phyloP scores from a whole-genome alignment of 352 stramenopile genomes.

The Phytopythium boreale region DNA sequence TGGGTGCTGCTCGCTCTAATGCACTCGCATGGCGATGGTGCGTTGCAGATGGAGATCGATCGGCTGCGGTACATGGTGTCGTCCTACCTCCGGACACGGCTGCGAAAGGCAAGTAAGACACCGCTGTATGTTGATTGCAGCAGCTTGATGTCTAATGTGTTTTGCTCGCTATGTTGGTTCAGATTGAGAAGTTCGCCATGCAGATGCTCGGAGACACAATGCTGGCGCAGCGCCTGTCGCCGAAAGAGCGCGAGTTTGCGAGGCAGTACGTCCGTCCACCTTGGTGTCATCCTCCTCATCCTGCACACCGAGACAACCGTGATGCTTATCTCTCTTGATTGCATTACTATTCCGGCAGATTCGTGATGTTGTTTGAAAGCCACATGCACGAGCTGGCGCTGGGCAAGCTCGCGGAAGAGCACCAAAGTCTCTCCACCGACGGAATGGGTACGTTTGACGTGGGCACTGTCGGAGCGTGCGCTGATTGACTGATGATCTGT shows the following conservation, averaged over 20 bases:
- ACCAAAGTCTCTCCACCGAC: conserved; percentile 48
- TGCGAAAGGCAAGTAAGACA: conserved; percentile 47
- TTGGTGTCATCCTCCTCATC: not conserved
- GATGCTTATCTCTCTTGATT: not conserved
- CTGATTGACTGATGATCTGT: conserved; percentile 1
- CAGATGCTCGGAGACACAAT: conserved; percentile 50
- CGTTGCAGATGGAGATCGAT: conserved; percentile 80
- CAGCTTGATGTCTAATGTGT: not conserved
- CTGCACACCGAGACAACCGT: not conserved
- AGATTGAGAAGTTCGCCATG: conserved; percentile 78
- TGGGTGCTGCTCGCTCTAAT: not conserved
- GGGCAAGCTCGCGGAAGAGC: conserved; percentile 60
- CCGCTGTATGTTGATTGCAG: not conserved
- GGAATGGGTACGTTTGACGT: conserved; percentile 51
- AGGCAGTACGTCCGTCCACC: conserved; percentile 48
- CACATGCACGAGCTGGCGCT: conserved; percentile 71
- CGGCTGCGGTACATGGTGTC: conserved; percentile 81
- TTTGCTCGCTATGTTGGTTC: not conserved
- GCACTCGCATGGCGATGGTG: not conserved
- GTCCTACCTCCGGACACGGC: conserved; percentile 74
- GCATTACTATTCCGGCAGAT: conserved; percentile 19
- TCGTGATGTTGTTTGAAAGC: conserved; percentile 58
- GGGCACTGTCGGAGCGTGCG: not conserved
- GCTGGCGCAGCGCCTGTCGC: conserved; percentile 54
- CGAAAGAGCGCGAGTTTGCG: conserved; percentile 72